These are phyloP conservation scores for Lasiosphaeris hirsuta DNA, from an alignment of 495 filamentous ascomycete genomes.

Conservation along the genomic window DNA sequence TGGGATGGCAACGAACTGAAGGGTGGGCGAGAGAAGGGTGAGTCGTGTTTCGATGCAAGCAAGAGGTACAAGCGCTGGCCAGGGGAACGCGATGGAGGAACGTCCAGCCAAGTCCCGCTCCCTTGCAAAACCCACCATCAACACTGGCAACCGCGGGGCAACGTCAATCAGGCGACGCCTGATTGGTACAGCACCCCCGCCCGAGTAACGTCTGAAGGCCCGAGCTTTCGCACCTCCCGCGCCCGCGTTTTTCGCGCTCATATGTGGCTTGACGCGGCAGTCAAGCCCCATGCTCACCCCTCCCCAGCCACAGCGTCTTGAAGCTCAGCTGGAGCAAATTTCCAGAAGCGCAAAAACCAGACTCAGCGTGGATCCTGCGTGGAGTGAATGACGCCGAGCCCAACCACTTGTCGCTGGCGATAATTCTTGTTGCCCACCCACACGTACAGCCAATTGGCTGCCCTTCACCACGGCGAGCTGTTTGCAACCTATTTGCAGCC, in stretches of 20 bases:
- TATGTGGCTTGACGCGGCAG: conserved; percentile 24
- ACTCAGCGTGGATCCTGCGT: conserved; percentile 3
- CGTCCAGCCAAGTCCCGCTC: conserved; percentile 23
- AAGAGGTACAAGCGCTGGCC: conserved; percentile 26
- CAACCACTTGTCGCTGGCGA: neutral
- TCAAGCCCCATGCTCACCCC: conserved; percentile 1
- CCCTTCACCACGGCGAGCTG: neutral
- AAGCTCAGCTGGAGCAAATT: conserved; percentile 12
- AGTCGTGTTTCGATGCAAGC: conserved; percentile 16
- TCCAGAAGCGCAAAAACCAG: conserved; percentile 9
- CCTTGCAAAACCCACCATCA: conserved; percentile 31
- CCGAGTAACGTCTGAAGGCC: conserved; percentile 10
- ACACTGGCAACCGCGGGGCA: conserved; percentile 50
- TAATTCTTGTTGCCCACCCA: neutral
- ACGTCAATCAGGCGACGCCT: conserved; percentile 22
- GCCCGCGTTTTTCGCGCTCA: conserved; percentile 32
- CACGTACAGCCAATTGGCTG: conserved; percentile 8
- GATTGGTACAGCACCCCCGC: conserved; percentile 34
- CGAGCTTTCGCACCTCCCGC: neutral
- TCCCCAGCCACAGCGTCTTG: conserved; percentile 2
- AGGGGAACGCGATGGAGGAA: conserved; percentile 28
- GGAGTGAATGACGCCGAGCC: conserved; percentile 4
- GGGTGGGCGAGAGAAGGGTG: neutral
- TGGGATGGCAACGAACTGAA: neutral
- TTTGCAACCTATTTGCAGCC: neutral